Evolutionary conservation across 331 rosid species (phyloP), one percentile per base, ranked within the genome.

Genomic region (Quercus lobata): DNA sequence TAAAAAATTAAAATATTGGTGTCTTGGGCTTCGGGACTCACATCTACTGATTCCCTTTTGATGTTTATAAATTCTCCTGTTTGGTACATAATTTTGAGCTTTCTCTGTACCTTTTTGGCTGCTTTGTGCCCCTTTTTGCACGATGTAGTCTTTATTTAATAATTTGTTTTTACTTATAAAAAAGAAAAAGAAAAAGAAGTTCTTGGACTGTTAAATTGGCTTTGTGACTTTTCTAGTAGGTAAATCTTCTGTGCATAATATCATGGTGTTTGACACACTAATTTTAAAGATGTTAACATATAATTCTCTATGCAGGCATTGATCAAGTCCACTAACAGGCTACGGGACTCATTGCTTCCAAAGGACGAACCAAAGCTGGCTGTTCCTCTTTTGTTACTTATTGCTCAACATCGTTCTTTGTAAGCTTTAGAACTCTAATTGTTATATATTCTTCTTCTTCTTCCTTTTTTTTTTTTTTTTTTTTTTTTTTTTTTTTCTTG

Each of bases 321-420:
- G 88, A 81, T 93, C 83, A 96, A 96, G 89, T 96, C 99, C 18
- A 90, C 88, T 72, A 96, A 92, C 91, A 91, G 99, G 81, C 90
- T 96, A 56, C 86, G 93, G 78, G 98, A 96, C 83, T 87, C 97
- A 0, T 90, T 96, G 79, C 93, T 96, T 86, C 90, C 98, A 4
- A 93, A 91, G 86, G 99, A 96, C 69, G 99, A 96, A 81, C 89
- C 90, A 4, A 93, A 92, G 83, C 78, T 92, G 91, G 99, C 98
- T n/a, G 69, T 88, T 71, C 99, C 99, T 54, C 97, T 96, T 72
- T 76, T 96, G 84, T 85, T 93, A 74, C 99, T 91, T 81, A 84
- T 96, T 87, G 94, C 99, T 83, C 99, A 96, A 77, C 99, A 96
- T 80, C 97, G 99, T 74, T 96, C 99, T 69, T 55, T 92, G 99